phyloP scores from a whole-genome alignment of 331 rosid species.

The Erythrophleum ivorense region DNA sequence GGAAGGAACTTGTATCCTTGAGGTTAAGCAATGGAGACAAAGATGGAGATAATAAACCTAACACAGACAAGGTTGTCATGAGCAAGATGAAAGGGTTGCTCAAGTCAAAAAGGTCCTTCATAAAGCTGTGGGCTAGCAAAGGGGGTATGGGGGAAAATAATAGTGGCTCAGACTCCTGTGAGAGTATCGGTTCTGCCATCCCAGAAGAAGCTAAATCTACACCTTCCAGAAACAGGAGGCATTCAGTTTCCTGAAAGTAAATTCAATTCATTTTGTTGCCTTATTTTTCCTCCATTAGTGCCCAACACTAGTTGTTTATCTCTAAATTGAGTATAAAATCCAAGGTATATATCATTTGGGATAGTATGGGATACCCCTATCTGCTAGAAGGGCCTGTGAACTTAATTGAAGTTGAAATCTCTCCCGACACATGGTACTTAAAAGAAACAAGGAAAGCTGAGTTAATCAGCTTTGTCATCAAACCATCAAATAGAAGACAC shows the following conservation, averaged over 20 bases:
- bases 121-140: constrained; percentile 81
- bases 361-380: constrained; percentile 9
- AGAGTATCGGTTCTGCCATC: constrained; percentile 74
- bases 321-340: constrained; percentile 36
- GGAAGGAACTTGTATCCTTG: constrained; percentile 83
- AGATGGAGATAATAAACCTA: constrained; percentile 61
- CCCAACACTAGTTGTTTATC: constrained; percentile 33
- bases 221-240: constrained; percentile 87
- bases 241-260: constrained; percentile 77
- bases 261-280: constrained; percentile 36
- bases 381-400: constrained; percentile 7
- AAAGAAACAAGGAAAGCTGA: neutral
- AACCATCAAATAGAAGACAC: neutral
- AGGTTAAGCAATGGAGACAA: constrained; percentile 70
- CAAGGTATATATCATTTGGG: constrained; percentile 53
- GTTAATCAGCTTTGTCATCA: constrained; percentile 8
- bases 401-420: neutral
- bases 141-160: constrained; percentile 82
- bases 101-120: constrained; percentile 77
- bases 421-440: neutral
- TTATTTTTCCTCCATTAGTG: neutral
- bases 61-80: constrained; percentile 68
- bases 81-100: constrained; percentile 85
- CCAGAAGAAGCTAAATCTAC: constrained; percentile 90
- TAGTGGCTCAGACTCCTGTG: constrained; percentile 89